These are phyloP conservation scores for Fraxinus baroniana DNA, from an alignment of 305 asterid species.

Conservation along the genomic window DNA sequence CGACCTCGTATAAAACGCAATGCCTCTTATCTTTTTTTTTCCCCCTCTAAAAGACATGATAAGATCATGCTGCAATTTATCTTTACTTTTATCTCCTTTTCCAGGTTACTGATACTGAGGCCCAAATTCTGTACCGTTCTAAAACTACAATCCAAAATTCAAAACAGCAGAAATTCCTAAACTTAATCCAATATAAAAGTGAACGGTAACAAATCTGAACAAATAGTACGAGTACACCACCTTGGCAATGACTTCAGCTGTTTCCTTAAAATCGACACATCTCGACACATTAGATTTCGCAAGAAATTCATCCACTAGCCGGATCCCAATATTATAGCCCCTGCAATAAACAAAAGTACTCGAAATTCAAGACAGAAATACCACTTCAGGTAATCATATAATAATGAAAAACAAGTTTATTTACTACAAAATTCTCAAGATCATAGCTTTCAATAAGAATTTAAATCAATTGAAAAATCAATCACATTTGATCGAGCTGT, in stretches of 20 bases:
- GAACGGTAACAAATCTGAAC: conserved; percentile 1
- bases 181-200: conserved; percentile 6
- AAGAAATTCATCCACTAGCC: conserved; percentile 85
- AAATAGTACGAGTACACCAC: conserved; percentile 29
- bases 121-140: not conserved
- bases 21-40: not conserved
- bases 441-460: not conserved
- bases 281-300: conserved; percentile 88
- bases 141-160: not conserved
- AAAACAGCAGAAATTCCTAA: not conserved
- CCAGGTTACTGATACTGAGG: not conserved
- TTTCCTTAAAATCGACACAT: conserved; percentile 90
- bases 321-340: conserved; percentile 87
- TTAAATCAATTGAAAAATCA: not conserved
- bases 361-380: not conserved
- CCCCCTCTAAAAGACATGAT: not conserved
- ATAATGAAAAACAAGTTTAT: not conserved
- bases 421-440: not conserved
- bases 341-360: conserved; percentile 39
- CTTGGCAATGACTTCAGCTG: conserved; percentile 98
- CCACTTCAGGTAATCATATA: not conserved
- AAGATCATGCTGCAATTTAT: not conserved
- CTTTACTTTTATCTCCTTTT: not conserved
- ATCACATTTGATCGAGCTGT: conserved; percentile 91
- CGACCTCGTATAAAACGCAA: not conserved